Base-by-base conservation (phyloP, 768 basidiomycete species). In the Austroboletus festivus region DNA sequence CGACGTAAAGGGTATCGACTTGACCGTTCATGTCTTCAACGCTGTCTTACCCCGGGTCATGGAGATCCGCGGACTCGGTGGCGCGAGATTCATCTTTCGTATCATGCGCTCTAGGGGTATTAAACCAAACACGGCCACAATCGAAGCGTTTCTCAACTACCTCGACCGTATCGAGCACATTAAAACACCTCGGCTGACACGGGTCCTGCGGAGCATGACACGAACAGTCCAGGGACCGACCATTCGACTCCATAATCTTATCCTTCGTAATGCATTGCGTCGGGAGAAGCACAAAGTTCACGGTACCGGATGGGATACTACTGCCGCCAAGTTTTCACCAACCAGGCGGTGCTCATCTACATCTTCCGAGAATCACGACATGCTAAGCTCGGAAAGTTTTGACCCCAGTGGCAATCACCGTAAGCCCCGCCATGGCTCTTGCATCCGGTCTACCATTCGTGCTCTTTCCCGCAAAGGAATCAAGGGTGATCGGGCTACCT, bases 21-120 rank as follows among this genome's bases (percentile, higher is more conserved):
- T 75, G 28, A 73, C 73, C 7, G 64, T 69, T 31, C 68, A 73
- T 44, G 65, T 86, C 22, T 79, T 86, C 69, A 89, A 91, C 60
- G 73, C 80, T 18, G 65, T 85, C 18, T 67, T 89, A 12, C 68
- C 69, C 42, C 79, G 79, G 33, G 51, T 79, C 19, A 61, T 87
- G 46, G 62, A 59, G 20, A 65, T 68, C 34, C 71, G 71, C 50
- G 84, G 85, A 34, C 64, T 88, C 39, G 51, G 66, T 31, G 74
- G 71, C 30, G 73, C 79, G 46, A 71, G 65, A 18, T 53, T 54
- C 39, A 62, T 87, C 37, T 66, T 85, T 48, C 69, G 66, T 23
- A 69, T 83, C 42, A 87, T 91, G 85, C 70, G 65, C 31, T 58
- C 68, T 23, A 71, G 71, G 47, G 60, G 72, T 16, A 59, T 91